Percentiles rank a stretch among this genome's conserved stretches.
Conservation (phyloP, 164 flowering plant genomes). For the Nelumbo lutea region DNA sequence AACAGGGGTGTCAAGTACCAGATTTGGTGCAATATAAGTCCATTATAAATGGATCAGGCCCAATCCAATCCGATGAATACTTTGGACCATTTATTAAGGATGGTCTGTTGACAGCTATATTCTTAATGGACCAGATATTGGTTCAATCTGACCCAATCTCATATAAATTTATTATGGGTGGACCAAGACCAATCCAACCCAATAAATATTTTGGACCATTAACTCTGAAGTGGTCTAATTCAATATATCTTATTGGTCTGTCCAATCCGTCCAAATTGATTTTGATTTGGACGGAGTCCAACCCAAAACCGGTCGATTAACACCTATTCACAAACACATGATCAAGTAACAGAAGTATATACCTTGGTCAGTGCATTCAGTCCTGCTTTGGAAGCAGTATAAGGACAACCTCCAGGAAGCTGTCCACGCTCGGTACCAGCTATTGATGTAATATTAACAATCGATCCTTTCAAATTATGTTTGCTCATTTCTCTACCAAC, state of each 20-base stretch:
- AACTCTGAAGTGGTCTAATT: too few relatives aligned
- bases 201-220: too few relatives aligned
- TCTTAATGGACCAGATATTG: too few relatives aligned
- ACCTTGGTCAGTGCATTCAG: constrained; percentile 36
- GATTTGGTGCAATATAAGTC: background rate
- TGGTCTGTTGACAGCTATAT: background rate
- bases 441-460: constrained; percentile 41
- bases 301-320: too few relatives aligned
- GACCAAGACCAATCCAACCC: too few relatives aligned
- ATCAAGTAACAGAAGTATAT: background rate
- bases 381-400: constrained; percentile 34
- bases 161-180: too few relatives aligned
- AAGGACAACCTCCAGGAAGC: constrained; percentile 30
- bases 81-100: background rate
- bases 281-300: too few relatives aligned
- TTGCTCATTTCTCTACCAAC: constrained; percentile 36
- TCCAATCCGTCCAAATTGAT: too few relatives aligned
- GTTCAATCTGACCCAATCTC: background rate
- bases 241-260: too few relatives aligned
- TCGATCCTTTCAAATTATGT: constrained; percentile 25
- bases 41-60: too few relatives aligned
- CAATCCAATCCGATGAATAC: too few relatives aligned
- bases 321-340: background rate
- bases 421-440: constrained; percentile 34
- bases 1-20: background rate